Evolutionary conservation across 768 basidiomycete species (phyloP), one percentile per base, ranked within the genome.

Genomic region (Rhizopogon roseolus): DNA sequence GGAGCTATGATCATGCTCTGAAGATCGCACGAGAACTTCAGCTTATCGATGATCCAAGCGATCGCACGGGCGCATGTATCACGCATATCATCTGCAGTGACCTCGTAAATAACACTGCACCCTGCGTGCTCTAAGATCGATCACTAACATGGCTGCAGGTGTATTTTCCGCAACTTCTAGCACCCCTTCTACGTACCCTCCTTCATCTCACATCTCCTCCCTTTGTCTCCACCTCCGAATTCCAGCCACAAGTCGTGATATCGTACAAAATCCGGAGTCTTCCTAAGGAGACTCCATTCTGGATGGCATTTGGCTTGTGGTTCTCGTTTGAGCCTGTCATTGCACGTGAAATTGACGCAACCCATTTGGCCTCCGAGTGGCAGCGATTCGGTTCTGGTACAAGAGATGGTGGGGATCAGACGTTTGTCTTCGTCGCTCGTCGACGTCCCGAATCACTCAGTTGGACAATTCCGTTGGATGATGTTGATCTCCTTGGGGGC

Each of bases 51-150:
- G 53, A 37, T 22, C 45, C 57, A 67, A 14, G 42, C 34, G 11
- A 32, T 52, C 42, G 28, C 19, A 39, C 42, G 45, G 16, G 51
- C 25, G 50, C 58, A 41, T 56, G 40, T 29, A 61, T 81, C 50
- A 86, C 85, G 1, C 88, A 90, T 62, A 78, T 94, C 42, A 66
- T 93, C 19, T 90, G 90, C 68, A 93, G 92, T 64, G 91, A 93
- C 69, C 77, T 94, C 52, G 90, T 90, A 71, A 64, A 84, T 77
- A 39, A 32, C 58, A 39, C 6, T 17, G 39, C 37, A 29, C n/a
- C 52, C 10, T 50, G 25, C 14, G 14, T 36, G 17, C 10, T 45
- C 28, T 7, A 14, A 41, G 32, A 16, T 54, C 29, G 34, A 34
- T 41, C n/a, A 28, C 48, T 46, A 16, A 57, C n/a, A 44, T 52